phyloP scores from a whole-genome alignment of 768 basidiomycete species.

The Clitopilus hobsonii region DNA sequence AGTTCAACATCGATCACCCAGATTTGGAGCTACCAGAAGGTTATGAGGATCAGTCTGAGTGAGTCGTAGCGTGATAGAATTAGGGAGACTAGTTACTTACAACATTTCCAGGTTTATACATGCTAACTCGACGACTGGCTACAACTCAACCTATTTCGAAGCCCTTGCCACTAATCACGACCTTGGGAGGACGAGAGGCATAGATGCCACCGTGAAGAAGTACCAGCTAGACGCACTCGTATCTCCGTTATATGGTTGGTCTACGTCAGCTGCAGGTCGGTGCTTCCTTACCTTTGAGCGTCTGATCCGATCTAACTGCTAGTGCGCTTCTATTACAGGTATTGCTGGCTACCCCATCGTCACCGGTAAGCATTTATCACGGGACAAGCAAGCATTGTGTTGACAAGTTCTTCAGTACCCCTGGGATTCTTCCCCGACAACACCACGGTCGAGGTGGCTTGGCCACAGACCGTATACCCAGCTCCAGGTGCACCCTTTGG shows the following conservation, averaged over 20 bases:
- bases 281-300: constrained; percentile 10
- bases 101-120: constrained; percentile 25
- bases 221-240: constrained; percentile 49
- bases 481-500: constrained; percentile 60
- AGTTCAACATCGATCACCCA: constrained; percentile 49
- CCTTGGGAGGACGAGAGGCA: constrained; percentile 46
- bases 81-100: background rate
- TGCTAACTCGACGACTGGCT: constrained; percentile 33
- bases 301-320: constrained; percentile 4
- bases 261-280: constrained; percentile 35
- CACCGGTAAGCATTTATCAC: constrained; percentile 37
- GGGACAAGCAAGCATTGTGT: background rate
- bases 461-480: constrained; percentile 40
- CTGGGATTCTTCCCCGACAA: constrained; percentile 54
- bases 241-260: constrained; percentile 32
- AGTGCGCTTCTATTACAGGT: constrained; percentile 25
- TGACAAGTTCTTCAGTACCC: constrained; percentile 36
- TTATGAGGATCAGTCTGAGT: constrained; percentile 34
- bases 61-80: constrained; percentile 4
- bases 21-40: constrained; percentile 40
- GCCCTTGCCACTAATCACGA: constrained; percentile 40
- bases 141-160: constrained; percentile 37
- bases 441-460: constrained; percentile 31
- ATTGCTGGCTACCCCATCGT: constrained; percentile 65
- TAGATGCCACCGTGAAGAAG: constrained; percentile 44